Evolutionary conservation across 106 monocot genomes (phyloP).

Genomic region (Acorus gramineus): DNA sequence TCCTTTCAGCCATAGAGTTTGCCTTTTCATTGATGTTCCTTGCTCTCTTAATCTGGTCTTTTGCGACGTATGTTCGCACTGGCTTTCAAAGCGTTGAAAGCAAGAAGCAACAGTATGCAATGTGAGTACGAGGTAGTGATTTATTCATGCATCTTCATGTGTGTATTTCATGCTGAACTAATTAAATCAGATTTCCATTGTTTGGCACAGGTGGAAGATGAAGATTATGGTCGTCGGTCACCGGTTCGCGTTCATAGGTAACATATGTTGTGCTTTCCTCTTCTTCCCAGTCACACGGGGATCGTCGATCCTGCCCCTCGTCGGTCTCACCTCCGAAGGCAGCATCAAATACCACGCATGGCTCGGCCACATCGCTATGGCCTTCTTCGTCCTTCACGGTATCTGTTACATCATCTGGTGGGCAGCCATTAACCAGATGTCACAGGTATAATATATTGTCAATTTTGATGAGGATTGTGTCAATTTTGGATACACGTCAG

Average conservation of each 20-base stretch:
- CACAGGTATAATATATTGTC: slow-evolving; percentile 22
- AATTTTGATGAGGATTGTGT: too few species aligned
- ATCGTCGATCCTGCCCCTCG: slow-evolving; percentile 61
- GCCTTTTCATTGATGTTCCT: slow-evolving; percentile 50
- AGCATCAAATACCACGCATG: slow-evolving; percentile 84
- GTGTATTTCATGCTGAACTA: too few species aligned
- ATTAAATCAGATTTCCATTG: too few species aligned
- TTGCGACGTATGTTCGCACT: slow-evolving; percentile 13
- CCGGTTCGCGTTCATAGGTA: slow-evolving; percentile 38
- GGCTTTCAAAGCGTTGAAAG: slow-evolving; percentile 13
- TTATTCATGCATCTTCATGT: too few species aligned
- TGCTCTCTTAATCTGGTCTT: slow-evolving; percentile 51
- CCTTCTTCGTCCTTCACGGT: slow-evolving; percentile 48
- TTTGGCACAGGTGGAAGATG: slow-evolving; percentile 41
- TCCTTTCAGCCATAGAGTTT: slow-evolving; percentile 45
- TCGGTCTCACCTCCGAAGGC: slow-evolving; percentile 60
- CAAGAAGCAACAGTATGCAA: too few species aligned
- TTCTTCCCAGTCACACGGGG: slow-evolving; percentile 67
- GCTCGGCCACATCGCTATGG: slow-evolving; percentile 70
- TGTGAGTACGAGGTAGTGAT: too few species aligned
- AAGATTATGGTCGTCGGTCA: slow-evolving; percentile 33
- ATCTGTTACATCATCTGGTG: slow-evolving; percentile 45
- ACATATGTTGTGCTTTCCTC: slow-evolving; percentile 62
- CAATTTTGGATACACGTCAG: too few species aligned
- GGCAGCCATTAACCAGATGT: slow-evolving; percentile 25